phyloP scores from a whole-genome alignment of 1,139 yeast genomes.

The Protomyces pachydermus region DNA sequence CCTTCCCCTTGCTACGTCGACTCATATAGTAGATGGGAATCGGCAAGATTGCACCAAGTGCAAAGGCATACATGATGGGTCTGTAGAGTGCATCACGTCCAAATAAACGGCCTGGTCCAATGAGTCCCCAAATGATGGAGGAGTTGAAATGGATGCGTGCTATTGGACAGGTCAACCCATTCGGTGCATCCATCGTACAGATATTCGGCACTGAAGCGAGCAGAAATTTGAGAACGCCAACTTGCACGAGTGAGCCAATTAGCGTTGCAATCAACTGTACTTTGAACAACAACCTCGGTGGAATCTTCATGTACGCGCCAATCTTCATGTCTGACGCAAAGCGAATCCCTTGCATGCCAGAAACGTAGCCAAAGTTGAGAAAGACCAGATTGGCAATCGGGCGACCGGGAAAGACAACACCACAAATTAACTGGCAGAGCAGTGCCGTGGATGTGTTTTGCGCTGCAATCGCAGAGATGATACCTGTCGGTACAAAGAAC shows the following conservation, averaged over 20 bases:
- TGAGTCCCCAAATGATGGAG: constrained; percentile 52
- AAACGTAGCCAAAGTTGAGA: constrained; percentile 43
- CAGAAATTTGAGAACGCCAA: constrained; percentile 55
- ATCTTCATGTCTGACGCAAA: constrained; percentile 57
- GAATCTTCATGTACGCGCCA: constrained; percentile 59
- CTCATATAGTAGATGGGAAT: constrained; percentile 42
- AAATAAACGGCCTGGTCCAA: constrained; percentile 54
- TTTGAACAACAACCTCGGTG: constrained; percentile 56
- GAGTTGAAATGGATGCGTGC: constrained; percentile 49
- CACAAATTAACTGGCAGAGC: constrained; percentile 57
- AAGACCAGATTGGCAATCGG: constrained; percentile 59
- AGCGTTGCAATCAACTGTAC: constrained; percentile 46
- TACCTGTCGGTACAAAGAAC: constrained; percentile 29
- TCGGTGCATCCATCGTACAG: constrained; percentile 42
- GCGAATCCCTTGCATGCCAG: constrained; percentile 54
- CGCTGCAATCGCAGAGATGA: constrained; percentile 32
- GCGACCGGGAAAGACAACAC: constrained; percentile 59
- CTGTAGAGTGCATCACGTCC: constrained; percentile 18
- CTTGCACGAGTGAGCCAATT: constrained; percentile 41
- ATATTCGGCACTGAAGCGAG: constrained; percentile 42
- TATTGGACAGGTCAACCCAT: constrained; percentile 32
- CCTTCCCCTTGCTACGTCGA: constrained; percentile 1
- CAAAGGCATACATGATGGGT: constrained; percentile 44
- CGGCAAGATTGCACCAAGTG: constrained; percentile 51
- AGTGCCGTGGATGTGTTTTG: constrained; percentile 54